These are phyloP conservation scores for Phytopythium sindhum DNA, from an alignment of 352 stramenopile genomes.

Conservation along the genomic window DNA sequence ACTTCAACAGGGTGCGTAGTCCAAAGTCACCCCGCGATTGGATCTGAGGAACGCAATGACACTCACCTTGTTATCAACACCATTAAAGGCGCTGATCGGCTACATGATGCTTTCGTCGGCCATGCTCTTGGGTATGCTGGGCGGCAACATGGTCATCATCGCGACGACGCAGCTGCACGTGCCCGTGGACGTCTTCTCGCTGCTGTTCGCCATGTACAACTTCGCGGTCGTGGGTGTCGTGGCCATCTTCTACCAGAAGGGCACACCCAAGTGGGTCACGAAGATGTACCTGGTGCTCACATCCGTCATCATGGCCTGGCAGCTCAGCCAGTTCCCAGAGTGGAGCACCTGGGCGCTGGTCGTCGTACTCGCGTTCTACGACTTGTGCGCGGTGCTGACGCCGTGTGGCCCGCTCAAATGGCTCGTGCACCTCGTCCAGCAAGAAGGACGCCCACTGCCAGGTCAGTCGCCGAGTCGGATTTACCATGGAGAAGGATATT, in stretches of 20 bases:
- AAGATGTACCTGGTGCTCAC: conserved; percentile 95
- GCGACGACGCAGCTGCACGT: conserved; percentile 57
- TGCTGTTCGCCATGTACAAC: conserved; percentile 89
- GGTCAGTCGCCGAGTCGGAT: conserved; percentile 29
- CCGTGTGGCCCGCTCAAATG: conserved; percentile 97
- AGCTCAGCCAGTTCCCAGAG: conserved; percentile 95
- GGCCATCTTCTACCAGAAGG: conserved; percentile 90
- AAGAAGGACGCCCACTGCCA: conserved; percentile 87
- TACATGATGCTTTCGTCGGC: conserved; percentile 91
- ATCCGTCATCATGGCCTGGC: conserved; percentile 98
- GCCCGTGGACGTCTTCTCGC: conserved; percentile 55
- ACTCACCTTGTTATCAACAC: background rate
- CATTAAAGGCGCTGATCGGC: conserved; percentile 62
- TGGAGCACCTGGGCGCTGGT: conserved; percentile 91
- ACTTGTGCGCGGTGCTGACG: conserved; percentile 99
- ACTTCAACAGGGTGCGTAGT: conserved; percentile 66
- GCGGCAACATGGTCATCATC: conserved; percentile 82
- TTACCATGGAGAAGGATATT: background rate
- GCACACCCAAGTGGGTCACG: conserved; percentile 75
- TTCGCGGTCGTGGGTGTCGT: conserved; percentile 89
- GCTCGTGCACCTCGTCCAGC: conserved; percentile 93
- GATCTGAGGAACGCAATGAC: background rate
- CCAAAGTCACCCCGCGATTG: background rate
- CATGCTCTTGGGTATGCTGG: conserved; percentile 82
- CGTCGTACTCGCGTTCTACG: conserved; percentile 97